Percentiles rank a stretch among this genome's conserved stretches.
Conservation (phyloP, 2,329 filamentous ascomycete genomes). For the Hymenotorrendiella dingleyae region DNA sequence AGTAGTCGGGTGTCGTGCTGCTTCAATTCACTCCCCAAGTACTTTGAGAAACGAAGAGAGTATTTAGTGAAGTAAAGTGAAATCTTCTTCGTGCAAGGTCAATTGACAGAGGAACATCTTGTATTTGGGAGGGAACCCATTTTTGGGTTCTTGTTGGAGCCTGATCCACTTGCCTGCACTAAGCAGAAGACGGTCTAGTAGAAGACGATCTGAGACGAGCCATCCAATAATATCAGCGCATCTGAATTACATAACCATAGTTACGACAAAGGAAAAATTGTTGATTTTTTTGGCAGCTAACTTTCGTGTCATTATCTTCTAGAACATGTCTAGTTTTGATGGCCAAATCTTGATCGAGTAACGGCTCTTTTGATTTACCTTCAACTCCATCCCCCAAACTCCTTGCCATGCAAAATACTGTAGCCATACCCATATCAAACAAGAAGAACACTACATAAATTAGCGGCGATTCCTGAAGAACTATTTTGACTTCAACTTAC, state of each 20-base stretch:
- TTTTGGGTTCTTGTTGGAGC: no score
- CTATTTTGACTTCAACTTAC: constrained; percentile 3
- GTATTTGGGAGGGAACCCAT: no score
- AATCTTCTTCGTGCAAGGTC: neutral
- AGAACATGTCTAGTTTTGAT: neutral
- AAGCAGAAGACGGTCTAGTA: no score
- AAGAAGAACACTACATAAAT: constrained; percentile 18
- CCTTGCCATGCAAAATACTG: constrained; percentile 14
- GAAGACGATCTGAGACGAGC: neutral
- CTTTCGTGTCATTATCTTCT: neutral
- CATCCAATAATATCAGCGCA: neutral
- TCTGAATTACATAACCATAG: neutral
- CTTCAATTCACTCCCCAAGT: neutral
- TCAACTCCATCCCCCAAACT: constrained; percentile 12
- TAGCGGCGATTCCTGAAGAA: neutral
- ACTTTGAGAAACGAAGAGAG: neutral
- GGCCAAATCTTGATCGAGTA: neutral
- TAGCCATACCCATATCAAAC: constrained; percentile 13
- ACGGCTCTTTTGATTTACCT: constrained; percentile 1
- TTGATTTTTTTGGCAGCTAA: neutral
- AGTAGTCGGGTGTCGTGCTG: neutral
- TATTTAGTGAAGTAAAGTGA: neutral
- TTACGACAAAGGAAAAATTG: neutral
- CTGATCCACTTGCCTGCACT: no score
- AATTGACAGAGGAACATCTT: no score